These are phyloP conservation scores for Septoria linicola DNA, from an alignment of 2,329 filamentous ascomycete genomes.

Conservation along the genomic window DNA sequence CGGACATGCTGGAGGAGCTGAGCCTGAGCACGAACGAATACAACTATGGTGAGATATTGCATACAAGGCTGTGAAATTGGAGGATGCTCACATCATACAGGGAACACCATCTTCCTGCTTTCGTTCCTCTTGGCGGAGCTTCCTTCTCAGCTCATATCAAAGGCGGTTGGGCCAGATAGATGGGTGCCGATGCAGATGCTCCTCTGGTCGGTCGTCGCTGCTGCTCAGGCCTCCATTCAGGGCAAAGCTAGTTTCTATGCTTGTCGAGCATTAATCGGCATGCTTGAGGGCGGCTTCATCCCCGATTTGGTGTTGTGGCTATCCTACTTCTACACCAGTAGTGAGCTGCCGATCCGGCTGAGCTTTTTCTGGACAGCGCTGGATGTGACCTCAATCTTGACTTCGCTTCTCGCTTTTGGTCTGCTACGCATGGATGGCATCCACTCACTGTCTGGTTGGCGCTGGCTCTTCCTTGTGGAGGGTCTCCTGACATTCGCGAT, in stretches of 20 bases:
- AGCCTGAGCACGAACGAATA: slow-evolving; percentile 31
- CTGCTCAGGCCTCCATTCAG: slow-evolving; percentile 24
- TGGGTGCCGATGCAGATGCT: slow-evolving; percentile 44
- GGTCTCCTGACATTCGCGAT: no score
- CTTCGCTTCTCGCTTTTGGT: slow-evolving; percentile 40
- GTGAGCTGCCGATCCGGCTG: slow-evolving; percentile 65
- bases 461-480: no score
- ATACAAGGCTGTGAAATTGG: not conserved
- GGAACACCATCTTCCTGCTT: slow-evolving; percentile 24
- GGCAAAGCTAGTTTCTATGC: slow-evolving; percentile 38
- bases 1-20: slow-evolving; percentile 26
- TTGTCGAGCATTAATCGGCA: slow-evolving; percentile 40
- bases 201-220: slow-evolving; percentile 43
- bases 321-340: slow-evolving; percentile 71
- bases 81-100: slow-evolving; percentile 2
- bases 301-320: slow-evolving; percentile 62
- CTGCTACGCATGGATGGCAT: slow-evolving; percentile 70
- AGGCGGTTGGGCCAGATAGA: slow-evolving; percentile 45
- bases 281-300: slow-evolving; percentile 37
- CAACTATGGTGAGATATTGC: slow-evolving; percentile 23
- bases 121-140: slow-evolving; percentile 39
- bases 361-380: slow-evolving; percentile 41
- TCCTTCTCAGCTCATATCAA: slow-evolving; percentile 47
- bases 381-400: slow-evolving; percentile 37
- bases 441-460: no score